Conservation (phyloP, 257 asterid genomes). For the Knoxia roxburghii region DNA sequence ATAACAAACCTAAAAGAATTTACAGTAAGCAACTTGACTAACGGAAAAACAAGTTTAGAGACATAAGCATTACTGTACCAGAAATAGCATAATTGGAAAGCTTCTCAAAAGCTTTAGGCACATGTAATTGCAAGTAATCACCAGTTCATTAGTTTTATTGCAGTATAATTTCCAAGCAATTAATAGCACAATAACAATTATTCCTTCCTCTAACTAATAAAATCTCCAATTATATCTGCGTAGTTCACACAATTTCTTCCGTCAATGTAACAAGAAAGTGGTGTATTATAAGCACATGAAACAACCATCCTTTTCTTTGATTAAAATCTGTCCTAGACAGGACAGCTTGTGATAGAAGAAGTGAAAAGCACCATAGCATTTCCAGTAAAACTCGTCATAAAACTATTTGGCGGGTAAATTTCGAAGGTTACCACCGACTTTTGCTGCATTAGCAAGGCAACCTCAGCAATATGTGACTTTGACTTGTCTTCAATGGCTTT, state of each 20-base stretch:
- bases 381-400: neutral
- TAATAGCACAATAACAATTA: neutral
- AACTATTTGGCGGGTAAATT: slow-evolving; percentile 2
- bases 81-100: neutral
- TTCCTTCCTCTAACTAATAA: slow-evolving; percentile 1
- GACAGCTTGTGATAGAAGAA: neutral
- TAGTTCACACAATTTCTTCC: neutral
- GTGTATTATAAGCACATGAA: neutral
- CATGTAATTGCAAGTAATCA: neutral
- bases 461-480: slow-evolving; percentile 42
- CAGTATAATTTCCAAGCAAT: neutral
- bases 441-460: slow-evolving; percentile 40
- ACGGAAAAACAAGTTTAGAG: too few species aligned
- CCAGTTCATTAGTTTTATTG: neutral
- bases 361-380: neutral
- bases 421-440: slow-evolving; percentile 56
- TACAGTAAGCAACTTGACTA: neutral
- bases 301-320: neutral
- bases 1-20: neutral
- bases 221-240: neutral
- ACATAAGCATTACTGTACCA: too few species aligned
- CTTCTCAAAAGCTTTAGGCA: neutral
- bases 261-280: neutral
- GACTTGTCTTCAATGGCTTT: slow-evolving; percentile 57
- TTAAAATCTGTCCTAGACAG: slow-evolving; percentile 1